Evolutionary conservation across 2,329 filamentous ascomycete species (phyloP).

Genomic region (Cryphonectria parasitica): DNA sequence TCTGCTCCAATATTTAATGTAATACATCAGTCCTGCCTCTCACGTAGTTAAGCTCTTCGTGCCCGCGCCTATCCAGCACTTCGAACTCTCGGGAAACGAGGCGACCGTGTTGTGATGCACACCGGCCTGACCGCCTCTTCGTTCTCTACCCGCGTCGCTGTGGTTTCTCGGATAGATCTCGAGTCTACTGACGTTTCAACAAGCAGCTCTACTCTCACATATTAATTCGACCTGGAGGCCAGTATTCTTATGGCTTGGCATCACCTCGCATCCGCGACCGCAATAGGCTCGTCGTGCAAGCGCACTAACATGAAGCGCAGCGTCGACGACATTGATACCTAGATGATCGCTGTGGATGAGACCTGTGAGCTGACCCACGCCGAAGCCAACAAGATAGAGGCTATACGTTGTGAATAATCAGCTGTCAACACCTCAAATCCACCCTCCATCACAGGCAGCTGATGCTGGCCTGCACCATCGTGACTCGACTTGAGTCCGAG

Average conservation of each 20-base stretch:
- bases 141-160: conserved; percentile 63
- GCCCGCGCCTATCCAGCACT: conserved; percentile 51
- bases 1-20: conserved; percentile 10
- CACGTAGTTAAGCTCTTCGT: conserved; percentile 39
- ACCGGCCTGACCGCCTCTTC: conserved; percentile 68
- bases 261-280: conserved; percentile 47
- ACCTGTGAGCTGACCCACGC: conserved; percentile 8
- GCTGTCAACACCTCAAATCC: neutral
- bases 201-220: neutral
- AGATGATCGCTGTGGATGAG: neutral
- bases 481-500: neutral
- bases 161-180: conserved; percentile 42
- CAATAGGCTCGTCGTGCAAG: neutral
- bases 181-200: neutral
- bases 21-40: conserved; percentile 19
- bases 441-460: neutral
- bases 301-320: conserved; percentile 1
- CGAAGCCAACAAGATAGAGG: neutral
- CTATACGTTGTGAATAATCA: neutral
- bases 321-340: conserved; percentile 1
- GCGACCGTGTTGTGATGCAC: conserved; percentile 73
- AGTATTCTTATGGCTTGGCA: conserved; percentile 41
- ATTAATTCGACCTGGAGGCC: neutral
- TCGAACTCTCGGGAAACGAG: conserved; percentile 59
- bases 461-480: too few relatives aligned